Evolutionary conservation across 2,329 filamentous ascomycete species (phyloP), one percentile per base, ranked within the genome.

Genomic region (Colletotrichum brevisporum): DNA sequence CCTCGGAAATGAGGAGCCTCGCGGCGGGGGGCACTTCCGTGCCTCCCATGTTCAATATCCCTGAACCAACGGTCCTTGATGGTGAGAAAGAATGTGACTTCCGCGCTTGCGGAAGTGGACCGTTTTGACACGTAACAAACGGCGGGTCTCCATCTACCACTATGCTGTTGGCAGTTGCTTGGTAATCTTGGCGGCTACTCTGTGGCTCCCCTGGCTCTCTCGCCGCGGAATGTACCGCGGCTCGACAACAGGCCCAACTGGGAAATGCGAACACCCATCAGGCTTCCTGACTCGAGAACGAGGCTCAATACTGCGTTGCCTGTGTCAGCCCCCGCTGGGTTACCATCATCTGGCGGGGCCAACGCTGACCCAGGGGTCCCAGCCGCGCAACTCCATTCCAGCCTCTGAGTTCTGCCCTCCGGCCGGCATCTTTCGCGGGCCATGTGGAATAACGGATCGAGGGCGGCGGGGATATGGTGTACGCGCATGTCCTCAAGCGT

Each of bases 371-470:
- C 27, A 58, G 60, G 60, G 60, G 41, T 41, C 36, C 60, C 59
- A 39, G 31, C 39, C 21, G 47, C 21, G 52, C 43, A 39, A 52
- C 27, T 47, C 16, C 47, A 41, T 50, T 10, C 55, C 39, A 52
- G 9, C 48, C 26, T 51, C 21, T 50, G 27, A 56, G 43, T 36
- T 16, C 51, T 27, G 36, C 31, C n/a, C 45, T 45, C 67, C 62
- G 62, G 67, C 67, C 55, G 67, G 67, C 67, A 69, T 60, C 62
- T 51, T n/a, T 18, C 24, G 47, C n/a, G 18, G 47, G 54, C 67
- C 50, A 69, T 66, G 67, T 69, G 67, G 55, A 69, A 55, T 69
- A 55, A 61, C 47, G 55, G 43, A 67, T 56, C 36, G 50, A 48
- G 31, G 51, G 24, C n/a, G 43, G 61, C 41, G 55, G 61, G 61